Evolutionary conservation across 805 yeast species (phyloP).

Genomic region (Ogataea corticis): DNA sequence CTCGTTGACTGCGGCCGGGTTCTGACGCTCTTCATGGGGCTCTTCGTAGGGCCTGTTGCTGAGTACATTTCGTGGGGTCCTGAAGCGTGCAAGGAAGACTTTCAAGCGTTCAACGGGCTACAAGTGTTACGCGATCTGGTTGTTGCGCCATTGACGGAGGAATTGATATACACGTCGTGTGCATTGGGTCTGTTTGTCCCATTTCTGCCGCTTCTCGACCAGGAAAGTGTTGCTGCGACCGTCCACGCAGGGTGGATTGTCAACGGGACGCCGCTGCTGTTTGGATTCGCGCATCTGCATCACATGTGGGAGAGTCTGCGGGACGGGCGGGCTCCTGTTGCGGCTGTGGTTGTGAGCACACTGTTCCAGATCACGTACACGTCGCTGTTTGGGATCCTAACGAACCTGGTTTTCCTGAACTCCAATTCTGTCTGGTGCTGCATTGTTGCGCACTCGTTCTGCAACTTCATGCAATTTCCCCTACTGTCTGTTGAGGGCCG

Average conservation of each 20-base stretch:
- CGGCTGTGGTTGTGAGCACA: slow-evolving; percentile 38
- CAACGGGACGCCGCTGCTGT: slow-evolving; percentile 56
- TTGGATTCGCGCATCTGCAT: slow-evolving; percentile 79
- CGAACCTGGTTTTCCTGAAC: slow-evolving; percentile 54
- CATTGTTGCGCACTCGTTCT: slow-evolving; percentile 59
- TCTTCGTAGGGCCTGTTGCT: slow-evolving; percentile 51
- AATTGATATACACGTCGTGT: slow-evolving; percentile 62
- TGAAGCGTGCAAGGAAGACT: slow-evolving; percentile 5
- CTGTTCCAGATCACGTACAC: slow-evolving; percentile 65
- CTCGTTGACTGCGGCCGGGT: slow-evolving; percentile 20
- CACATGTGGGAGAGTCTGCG: slow-evolving; percentile 57
- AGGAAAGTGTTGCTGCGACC: background rate
- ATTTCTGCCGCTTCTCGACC: slow-evolving; percentile 12
- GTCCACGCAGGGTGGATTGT: slow-evolving; percentile 24
- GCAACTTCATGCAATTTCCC: slow-evolving; percentile 76
- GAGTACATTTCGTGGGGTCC: slow-evolving; percentile 33
- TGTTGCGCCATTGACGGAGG: slow-evolving; percentile 80
- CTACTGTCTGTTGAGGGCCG: slow-evolving; percentile 16
- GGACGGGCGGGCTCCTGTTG: slow-evolving; percentile 27
- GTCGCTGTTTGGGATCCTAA: slow-evolving; percentile 66
- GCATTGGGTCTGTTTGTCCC: slow-evolving; percentile 36
- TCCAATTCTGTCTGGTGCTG: slow-evolving; percentile 58
- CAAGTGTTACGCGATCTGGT: slow-evolving; percentile 56
- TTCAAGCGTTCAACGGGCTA: slow-evolving; percentile 16
- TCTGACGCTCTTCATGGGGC: slow-evolving; percentile 35